A percentile compares a stretch with the other conserved stretches of the same genome.
Evolutionary conservation across 148 eudicot genomes (phyloP).

Genomic region (Vaccinium corymbosum): DNA sequence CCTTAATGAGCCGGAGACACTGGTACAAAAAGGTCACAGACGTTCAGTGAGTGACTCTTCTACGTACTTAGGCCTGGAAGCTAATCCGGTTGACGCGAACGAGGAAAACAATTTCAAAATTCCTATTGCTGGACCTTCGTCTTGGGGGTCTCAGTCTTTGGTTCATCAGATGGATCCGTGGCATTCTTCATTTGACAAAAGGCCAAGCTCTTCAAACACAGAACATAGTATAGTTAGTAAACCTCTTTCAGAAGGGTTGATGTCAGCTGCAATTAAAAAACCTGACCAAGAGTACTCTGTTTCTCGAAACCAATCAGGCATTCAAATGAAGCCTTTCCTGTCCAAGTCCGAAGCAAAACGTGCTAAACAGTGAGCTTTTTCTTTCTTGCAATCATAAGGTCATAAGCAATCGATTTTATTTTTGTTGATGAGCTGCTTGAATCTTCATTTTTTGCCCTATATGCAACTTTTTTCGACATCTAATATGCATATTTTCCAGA

Average conservation of each 20-base stretch:
- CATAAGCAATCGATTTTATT: neutral
- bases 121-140: constrained; percentile 2
- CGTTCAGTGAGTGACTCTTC: constrained; percentile 72
- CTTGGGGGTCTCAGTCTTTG: constrained; percentile 27
- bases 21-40: constrained; percentile 40
- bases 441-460: neutral
- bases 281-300: constrained; percentile 30
- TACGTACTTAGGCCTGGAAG: constrained; percentile 37
- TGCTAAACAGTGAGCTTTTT: constrained; percentile 56
- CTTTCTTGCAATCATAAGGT: neutral
- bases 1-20: constrained; percentile 60
- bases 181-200: constrained; percentile 16
- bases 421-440: neutral
- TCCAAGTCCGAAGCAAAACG: constrained; percentile 61
- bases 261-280: constrained; percentile 20
- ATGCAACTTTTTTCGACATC: neutral
- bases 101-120: constrained; percentile 22
- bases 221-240: constrained; percentile 19
- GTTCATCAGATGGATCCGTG: constrained; percentile 21
- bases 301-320: constrained; percentile 26
- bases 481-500: neutral
- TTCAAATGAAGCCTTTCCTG: constrained; percentile 36
- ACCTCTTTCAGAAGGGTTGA: constrained; percentile 18
- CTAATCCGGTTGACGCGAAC: constrained; percentile 3
- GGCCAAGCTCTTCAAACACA: constrained; percentile 18